Evolutionary conservation across 352 stramenopile species (phyloP), one percentile per base, ranked within the genome.

Genomic region (Phytophthora citricola): DNA sequence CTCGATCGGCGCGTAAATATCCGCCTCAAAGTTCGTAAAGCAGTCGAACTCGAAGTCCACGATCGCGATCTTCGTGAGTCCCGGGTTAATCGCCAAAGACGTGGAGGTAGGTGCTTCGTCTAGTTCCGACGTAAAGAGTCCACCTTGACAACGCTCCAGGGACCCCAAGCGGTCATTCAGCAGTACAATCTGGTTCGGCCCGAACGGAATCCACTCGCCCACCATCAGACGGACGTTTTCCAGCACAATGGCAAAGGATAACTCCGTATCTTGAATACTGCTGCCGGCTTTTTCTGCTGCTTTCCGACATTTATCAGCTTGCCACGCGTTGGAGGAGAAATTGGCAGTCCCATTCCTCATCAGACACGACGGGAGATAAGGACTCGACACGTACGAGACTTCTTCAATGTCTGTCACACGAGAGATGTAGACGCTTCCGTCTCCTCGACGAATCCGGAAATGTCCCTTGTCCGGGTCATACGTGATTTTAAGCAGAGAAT

Each of bases 11-110:
- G 95, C 97, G 60, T 98, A 89, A 60, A 99, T 99, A 53, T 99
- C 96, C 9, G 97, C 97, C 71, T 99, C 97, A 68, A 99, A 99
- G 69, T 99, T 99, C 7, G 98, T 98, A 66, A 98, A 98, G 31
- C 97, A 89, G 27, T 97, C 97, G 52, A 98, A 94, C 39, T 98
- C 97, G 75, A 99, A 99, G 74, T 99, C 97, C 5, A 99, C 83
- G 50, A 99, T 98, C 51, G 97, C 92, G 45, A 99, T 97, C 66
- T 92, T 95, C 4, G 97, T 99, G 15, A 99, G 87, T 10, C 98
- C 95, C 5, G 96, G 95, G 2, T 71, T 60, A 9, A 97, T 79
- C 15, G 79, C 67, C 67, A 98, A 67, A 32, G 75, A 90, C 48
- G 83, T 98, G 32, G 75, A 78, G 3, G 90, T 91, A 7, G 90